Conservation (phyloP, 768 basidiomycete species). For the Cystofilobasidium capitatum region DNA sequence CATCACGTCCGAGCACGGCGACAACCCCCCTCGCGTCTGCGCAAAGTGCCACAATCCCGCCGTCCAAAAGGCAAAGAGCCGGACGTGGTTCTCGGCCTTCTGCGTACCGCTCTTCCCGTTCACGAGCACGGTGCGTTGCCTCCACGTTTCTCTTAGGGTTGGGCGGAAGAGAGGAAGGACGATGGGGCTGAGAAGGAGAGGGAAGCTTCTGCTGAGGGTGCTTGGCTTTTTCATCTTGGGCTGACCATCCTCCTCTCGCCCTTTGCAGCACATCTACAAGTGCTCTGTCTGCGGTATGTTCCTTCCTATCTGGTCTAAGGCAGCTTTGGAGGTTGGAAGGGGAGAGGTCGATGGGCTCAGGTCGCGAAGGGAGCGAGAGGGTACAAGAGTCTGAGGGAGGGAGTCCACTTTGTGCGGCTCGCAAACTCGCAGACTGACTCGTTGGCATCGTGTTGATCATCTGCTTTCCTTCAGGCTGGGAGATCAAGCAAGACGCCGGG, state of each 20-base stretch:
- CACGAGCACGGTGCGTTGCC: conserved; percentile 3
- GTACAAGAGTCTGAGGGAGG: too few relatives aligned
- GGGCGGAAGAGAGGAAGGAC: neutral
- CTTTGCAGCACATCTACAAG: conserved; percentile 10
- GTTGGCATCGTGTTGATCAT: neutral
- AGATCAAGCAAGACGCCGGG: conserved; percentile 19
- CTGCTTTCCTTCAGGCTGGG: conserved; percentile 12
- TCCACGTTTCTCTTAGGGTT: neutral
- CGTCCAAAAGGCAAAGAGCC: conserved; percentile 12
- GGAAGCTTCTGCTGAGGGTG: too few relatives aligned
- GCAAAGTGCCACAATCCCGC: conserved; percentile 20
- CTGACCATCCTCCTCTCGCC: neutral
- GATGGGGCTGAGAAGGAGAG: neutral
- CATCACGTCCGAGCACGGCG: conserved; percentile 16
- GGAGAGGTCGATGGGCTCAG: too few relatives aligned
- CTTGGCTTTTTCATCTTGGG: too few relatives aligned
- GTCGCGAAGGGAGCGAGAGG: too few relatives aligned
- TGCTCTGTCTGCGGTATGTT: conserved; percentile 16
- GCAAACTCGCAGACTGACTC: too few relatives aligned
- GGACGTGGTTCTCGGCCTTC: conserved; percentile 12
- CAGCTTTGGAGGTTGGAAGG: too few relatives aligned
- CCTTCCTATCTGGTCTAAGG: neutral
- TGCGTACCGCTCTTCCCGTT: conserved; percentile 21
- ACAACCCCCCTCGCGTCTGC: conserved; percentile 20
- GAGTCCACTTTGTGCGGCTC: too few relatives aligned